Percentiles rank a stretch among this genome's conserved stretches.
Evolutionary conservation across 495 filamentous ascomycete genomes (phyloP).

Genomic region (Neurospora sp.): DNA sequence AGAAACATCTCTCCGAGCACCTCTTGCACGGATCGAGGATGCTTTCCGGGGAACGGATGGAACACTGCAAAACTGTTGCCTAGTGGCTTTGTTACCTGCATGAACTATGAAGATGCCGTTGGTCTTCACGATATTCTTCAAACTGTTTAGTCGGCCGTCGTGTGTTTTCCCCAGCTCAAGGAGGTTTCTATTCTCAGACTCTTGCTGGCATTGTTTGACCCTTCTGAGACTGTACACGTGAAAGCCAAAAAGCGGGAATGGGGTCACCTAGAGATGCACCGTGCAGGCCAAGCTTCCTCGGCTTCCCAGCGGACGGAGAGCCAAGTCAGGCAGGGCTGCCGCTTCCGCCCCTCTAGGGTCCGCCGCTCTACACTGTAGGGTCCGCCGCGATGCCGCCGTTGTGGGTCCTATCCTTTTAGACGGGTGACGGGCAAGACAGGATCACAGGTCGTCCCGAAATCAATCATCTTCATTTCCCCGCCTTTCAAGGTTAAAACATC

Average conservation of each 20-base stretch:
- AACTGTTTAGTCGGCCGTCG: neutral
- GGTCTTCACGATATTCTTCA: neutral
- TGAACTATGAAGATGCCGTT: neutral
- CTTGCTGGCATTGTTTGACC: neutral
- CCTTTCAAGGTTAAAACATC: neutral
- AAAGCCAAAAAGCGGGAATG: neutral
- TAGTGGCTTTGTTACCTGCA: neutral
- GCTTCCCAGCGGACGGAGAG: neutral
- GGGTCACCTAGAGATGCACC: neutral
- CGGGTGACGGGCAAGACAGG: neutral
- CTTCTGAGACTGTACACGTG: neutral
- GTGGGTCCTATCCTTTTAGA: neutral
- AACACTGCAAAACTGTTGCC: neutral
- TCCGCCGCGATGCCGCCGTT: neutral
- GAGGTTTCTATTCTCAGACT: neutral
- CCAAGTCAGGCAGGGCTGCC: neutral
- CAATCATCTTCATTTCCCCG: neutral
- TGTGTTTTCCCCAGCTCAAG: neutral
- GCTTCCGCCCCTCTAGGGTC: neutral
- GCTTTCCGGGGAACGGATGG: neutral
- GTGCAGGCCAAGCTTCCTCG: neutral
- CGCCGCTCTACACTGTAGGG: too few relatives aligned
- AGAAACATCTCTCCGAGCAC: neutral
- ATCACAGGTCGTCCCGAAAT: neutral
- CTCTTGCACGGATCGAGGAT: neutral